Evolutionary conservation across 768 basidiomycete genomes (phyloP).

Genomic region (Amanita rubescens): DNA sequence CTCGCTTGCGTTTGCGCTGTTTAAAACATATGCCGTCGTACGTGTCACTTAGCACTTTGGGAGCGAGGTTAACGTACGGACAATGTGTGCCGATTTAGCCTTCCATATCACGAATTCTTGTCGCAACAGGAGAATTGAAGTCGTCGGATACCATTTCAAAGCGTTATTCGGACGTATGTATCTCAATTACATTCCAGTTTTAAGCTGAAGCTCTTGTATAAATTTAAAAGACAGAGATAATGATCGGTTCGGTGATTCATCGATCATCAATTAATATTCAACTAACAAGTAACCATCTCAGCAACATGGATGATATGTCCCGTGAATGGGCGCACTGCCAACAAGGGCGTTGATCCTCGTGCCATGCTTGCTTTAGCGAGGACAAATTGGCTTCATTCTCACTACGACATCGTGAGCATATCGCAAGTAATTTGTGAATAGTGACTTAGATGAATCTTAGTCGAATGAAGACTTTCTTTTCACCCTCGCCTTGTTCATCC

Average conservation of each 20-base stretch:
- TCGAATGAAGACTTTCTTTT: constrained; percentile 37
- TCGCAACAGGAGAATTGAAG: constrained; percentile 32
- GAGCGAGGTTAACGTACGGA: not conserved
- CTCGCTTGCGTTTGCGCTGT: constrained; percentile 40
- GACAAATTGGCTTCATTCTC: constrained; percentile 31
- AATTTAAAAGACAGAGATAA: too few relatives aligned
- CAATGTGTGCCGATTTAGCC: constrained; percentile 24
- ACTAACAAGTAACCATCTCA: not conserved
- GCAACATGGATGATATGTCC: constrained; percentile 1
- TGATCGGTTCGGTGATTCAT: too few relatives aligned
- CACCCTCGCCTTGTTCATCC: constrained; percentile 30
- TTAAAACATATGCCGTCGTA: constrained; percentile 47
- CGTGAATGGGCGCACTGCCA: constrained; percentile 4
- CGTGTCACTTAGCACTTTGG: too few relatives aligned
- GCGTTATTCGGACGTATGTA: constrained; percentile 42
- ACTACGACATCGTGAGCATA: constrained; percentile 28
- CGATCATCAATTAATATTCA: too few relatives aligned
- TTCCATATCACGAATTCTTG: constrained; percentile 36
- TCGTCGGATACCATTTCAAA: constrained; percentile 28
- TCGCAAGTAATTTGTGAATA: not conserved
- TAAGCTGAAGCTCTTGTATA: not conserved
- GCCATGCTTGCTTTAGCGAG: constrained; percentile 30
- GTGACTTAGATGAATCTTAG: constrained; percentile 5
- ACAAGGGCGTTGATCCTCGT: constrained; percentile 23
- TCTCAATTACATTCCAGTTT: not conserved